Percentiles rank a stretch among this genome's conserved stretches.
Evolutionary conservation across 2,329 filamentous ascomycete species (phyloP).

Genomic region (Chaetomiaceae sp.): DNA sequence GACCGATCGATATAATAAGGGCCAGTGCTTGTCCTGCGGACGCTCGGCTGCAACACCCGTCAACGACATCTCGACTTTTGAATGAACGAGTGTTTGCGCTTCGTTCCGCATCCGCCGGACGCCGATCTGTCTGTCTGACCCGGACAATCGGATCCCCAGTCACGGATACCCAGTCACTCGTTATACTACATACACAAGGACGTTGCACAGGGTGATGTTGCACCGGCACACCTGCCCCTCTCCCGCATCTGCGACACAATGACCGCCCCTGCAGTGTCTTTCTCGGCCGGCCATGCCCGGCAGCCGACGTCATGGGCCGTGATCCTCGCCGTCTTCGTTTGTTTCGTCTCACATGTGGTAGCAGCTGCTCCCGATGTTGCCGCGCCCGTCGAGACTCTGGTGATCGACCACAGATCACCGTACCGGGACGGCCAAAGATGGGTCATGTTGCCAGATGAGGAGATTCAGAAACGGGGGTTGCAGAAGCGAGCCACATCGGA

Average conservation of each 20-base stretch:
- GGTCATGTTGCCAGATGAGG: constrained; percentile 36
- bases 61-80: constrained; percentile 8
- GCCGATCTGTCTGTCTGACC: constrained; percentile 25
- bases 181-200: constrained; percentile 8
- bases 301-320: constrained; percentile 30
- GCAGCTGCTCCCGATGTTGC: constrained; percentile 25
- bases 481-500: constrained; percentile 19
- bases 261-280: constrained; percentile 20
- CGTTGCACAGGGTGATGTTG: constrained; percentile 27
- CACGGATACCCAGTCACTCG: constrained; percentile 24
- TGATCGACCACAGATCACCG: constrained; percentile 36
- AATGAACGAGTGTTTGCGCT: not conserved
- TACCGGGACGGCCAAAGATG: constrained; percentile 34
- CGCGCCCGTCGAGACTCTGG: constrained; percentile 31
- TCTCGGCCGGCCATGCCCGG: constrained; percentile 1
- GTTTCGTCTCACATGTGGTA: constrained; percentile 27
- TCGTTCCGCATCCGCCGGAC: constrained; percentile 3
- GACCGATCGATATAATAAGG: constrained; percentile 7
- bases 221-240: constrained; percentile 23
- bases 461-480: constrained; percentile 27
- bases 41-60: not conserved
- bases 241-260: constrained; percentile 29
- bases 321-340: constrained; percentile 22
- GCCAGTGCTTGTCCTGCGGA: not conserved
- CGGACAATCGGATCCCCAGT: constrained; percentile 22